Percentiles rank a stretch among this genome's conserved stretches.
Evolutionary conservation across 1,139 yeast genomes (phyloP).

Genomic region (Chernovozyma aurita): DNA sequence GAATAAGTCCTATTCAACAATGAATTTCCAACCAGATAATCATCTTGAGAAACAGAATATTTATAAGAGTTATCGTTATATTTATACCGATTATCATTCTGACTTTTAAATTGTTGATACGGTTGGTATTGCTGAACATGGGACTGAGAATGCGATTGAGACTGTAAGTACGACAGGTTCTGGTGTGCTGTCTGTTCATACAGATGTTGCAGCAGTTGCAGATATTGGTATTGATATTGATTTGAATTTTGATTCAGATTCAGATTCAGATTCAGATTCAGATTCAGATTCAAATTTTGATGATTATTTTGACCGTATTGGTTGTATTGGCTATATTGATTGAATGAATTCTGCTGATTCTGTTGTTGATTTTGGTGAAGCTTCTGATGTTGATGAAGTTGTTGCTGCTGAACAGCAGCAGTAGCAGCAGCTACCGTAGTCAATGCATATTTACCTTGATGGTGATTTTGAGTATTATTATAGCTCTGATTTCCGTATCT

Average conservation of each 20-base stretch:
- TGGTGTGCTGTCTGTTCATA: slow-evolving; percentile 11
- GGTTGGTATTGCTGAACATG: too few species aligned
- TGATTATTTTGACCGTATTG: not conserved
- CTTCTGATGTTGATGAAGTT: slow-evolving; percentile 16
- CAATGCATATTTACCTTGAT: slow-evolving; percentile 15
- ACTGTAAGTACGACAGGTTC: slow-evolving; percentile 6
- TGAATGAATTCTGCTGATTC: slow-evolving; percentile 7
- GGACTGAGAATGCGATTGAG: slow-evolving; percentile 4
- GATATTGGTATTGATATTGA: slow-evolving; percentile 8
- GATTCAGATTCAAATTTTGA: not conserved
- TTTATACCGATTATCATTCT: slow-evolving; percentile 1
- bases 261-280: slow-evolving; percentile 3
- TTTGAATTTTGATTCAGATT: not conserved
- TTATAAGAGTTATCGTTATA: not conserved
- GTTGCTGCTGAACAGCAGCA: slow-evolving; percentile 24
- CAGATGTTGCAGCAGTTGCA: slow-evolving; percentile 7
- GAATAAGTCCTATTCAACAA: not conserved
- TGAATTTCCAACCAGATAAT: not conserved
- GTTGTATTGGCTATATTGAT: slow-evolving; percentile 2
- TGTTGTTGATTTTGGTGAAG: slow-evolving; percentile 11
- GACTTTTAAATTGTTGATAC: not conserved
- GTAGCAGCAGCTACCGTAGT: slow-evolving; percentile 30
- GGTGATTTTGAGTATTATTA: slow-evolving; percentile 9
- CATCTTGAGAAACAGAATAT: not conserved
- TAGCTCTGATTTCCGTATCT: slow-evolving; percentile 4